A percentile compares a stretch with the other conserved stretches of the same genome.
These are phyloP conservation scores for Fraxinus floribunda DNA, from an alignment of 305 asterid species.

Conservation along the genomic window DNA sequence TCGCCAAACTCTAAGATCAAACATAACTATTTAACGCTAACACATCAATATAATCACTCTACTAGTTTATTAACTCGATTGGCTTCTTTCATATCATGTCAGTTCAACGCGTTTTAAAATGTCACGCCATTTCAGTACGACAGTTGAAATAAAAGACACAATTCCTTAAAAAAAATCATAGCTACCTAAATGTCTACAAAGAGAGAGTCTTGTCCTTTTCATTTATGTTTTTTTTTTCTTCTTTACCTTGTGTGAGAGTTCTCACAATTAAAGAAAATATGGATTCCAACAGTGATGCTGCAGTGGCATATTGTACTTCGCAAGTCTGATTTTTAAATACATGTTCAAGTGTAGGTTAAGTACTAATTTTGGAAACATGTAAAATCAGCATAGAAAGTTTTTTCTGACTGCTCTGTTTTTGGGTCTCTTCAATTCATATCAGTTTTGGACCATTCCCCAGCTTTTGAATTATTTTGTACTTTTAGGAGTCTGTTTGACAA, in stretches of 20 bases:
- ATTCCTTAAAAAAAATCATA: neutral
- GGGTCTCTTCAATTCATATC: neutral
- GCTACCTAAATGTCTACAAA: neutral
- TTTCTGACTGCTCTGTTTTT: slow-evolving; percentile 8
- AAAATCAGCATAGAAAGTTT: slow-evolving; percentile 5
- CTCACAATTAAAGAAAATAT: neutral
- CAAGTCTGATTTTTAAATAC: neutral
- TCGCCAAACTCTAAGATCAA: neutral
- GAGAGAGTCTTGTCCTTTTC: neutral
- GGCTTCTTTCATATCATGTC: neutral
- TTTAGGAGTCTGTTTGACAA: no score
- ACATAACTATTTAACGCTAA: neutral
- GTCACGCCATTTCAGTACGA: neutral
- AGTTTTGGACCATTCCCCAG: neutral
- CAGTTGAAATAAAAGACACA: neutral
- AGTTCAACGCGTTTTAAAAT: neutral
- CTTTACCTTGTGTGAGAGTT: neutral
- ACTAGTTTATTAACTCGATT: neutral
- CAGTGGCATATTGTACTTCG: neutral
- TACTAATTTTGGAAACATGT: slow-evolving; percentile 17
- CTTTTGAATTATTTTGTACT: neutral
- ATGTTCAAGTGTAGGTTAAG: neutral
- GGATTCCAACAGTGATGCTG: neutral
- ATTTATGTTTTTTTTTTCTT: neutral
- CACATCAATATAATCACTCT: neutral